Evolutionary conservation across 768 basidiomycete species (phyloP).

Genomic region (Tylopilus subfusipes): DNA sequence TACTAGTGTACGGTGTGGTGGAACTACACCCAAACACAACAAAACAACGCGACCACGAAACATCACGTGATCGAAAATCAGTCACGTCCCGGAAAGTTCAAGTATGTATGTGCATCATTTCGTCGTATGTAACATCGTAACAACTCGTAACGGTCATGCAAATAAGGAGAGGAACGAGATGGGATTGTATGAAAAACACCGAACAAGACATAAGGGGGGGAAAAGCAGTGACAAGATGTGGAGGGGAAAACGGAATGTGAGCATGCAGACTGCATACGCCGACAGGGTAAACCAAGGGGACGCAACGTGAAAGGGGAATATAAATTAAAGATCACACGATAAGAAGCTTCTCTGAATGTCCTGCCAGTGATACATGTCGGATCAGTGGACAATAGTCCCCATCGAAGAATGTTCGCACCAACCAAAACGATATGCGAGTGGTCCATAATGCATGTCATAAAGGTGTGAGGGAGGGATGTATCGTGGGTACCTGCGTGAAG

Average conservation of each 20-base stretch:
- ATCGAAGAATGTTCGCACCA: constrained; percentile 13
- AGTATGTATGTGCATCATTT: constrained; percentile 25
- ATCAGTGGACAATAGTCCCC: constrained; percentile 17
- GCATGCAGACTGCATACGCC: constrained; percentile 2
- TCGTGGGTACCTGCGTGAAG: constrained; percentile 24
- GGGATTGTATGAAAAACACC: background rate
- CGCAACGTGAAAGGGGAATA: constrained; percentile 10
- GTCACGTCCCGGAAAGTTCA: background rate
- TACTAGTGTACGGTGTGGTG: too few species aligned
- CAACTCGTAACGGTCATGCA: constrained; percentile 25
- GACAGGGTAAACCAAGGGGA: background rate
- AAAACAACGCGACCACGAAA: constrained; percentile 21
- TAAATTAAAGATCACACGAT: constrained; percentile 24
- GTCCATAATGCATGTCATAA: constrained; percentile 31
- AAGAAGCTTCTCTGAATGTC: constrained; percentile 20
- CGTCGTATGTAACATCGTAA: constrained; percentile 29
- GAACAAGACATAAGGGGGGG: constrained; percentile 10
- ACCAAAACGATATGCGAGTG: constrained; percentile 24
- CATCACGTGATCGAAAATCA: constrained; percentile 26
- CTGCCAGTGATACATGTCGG: constrained; percentile 13
- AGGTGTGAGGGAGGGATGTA: constrained; percentile 7
- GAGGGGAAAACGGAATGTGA: background rate
- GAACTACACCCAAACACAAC: constrained; percentile 18
- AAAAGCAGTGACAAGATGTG: constrained; percentile 7
- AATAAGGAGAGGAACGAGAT: constrained; percentile 6